Base-by-base conservation (phyloP, 306 rosid species). In the Quercus parvula region DNA sequence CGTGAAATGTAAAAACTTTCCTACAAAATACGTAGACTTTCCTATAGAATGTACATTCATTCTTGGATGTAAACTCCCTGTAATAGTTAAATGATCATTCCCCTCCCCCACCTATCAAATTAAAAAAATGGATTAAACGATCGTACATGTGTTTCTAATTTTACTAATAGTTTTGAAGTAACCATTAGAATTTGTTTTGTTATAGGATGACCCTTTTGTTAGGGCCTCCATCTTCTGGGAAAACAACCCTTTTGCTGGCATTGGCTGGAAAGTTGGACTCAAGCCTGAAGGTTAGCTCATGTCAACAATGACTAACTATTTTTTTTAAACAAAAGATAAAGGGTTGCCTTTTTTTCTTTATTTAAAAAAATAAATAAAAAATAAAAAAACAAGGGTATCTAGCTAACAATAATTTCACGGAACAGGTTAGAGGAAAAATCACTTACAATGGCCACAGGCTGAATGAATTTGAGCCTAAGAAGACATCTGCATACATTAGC, bases 221-320 rank as follows among this genome's bases (percentile, higher is more conserved):
- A 22, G 99, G 99, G 0, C 99, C 99, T 14, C 99, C 99, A 25
- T 92, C 99, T 31, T 95, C 99, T 2, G 99, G 99, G 73, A 95
- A 95, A 88, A 92, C 99, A 8, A 89, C 99, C 81, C 94, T 95
- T 13, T 73, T 95, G 84, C 49, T 92, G 81, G 98, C 98, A 63
- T 78, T 95, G 79, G 99, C 98, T 1, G 99, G 98, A 78, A 95
- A 95, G 75, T 92, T 95, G 85, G 99, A 95, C 85, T 74, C 91
- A 0, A 84, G 79, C 35, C 85, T 95, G 71, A 84, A 82, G 94
- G 99, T 92, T 20, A 80, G 4, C 2, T 7, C n/a, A 81, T 22
- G 30, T 61, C 14, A 24, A 41, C 46, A 41, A 22, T 58, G 64
- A 58, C 28, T 8, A 22, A 1, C 35, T 19, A 55, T 14, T 55